Evolutionary conservation across 2,329 filamentous ascomycete genomes (phyloP).

Genomic region (Keithomyces neogunnii): DNA sequence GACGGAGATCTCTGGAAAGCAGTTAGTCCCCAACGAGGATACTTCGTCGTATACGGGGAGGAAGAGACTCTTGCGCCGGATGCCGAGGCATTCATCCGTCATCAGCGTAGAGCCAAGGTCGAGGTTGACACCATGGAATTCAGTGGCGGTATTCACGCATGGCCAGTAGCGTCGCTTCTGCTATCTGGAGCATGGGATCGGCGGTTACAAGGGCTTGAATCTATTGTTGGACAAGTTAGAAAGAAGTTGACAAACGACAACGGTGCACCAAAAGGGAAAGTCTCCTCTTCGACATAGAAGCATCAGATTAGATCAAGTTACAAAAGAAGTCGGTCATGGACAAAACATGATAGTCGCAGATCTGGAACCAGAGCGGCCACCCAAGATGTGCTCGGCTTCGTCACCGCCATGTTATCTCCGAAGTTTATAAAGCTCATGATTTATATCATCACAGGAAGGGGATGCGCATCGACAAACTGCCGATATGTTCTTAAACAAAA

Average conservation of each 20-base stretch:
- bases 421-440: constrained; percentile 24
- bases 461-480: background rate
- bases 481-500: background rate
- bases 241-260: constrained; percentile 15
- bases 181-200: constrained; percentile 38
- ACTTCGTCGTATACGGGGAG: constrained; percentile 62
- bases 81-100: constrained; percentile 49
- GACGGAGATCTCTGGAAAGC: constrained; percentile 58
- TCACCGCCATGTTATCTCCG: constrained; percentile 25
- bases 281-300: constrained; percentile 2
- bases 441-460: constrained; percentile 30
- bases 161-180: constrained; percentile 65
- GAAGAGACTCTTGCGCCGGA: constrained; percentile 73
- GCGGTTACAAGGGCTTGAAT: constrained; percentile 43
- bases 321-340: constrained; percentile 27
- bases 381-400: constrained; percentile 39
- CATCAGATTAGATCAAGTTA: constrained; percentile 60
- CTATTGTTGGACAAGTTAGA: constrained; percentile 30
- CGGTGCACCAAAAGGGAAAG: constrained; percentile 9
- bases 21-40: constrained; percentile 57
- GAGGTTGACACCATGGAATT: constrained; percentile 52
- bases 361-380: constrained; percentile 36
- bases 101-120: constrained; percentile 44
- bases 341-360: constrained; percentile 14
- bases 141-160: constrained; percentile 65